Evolutionary conservation across 768 basidiomycete genomes (phyloP).

Genomic region (Leccinum imitatum): DNA sequence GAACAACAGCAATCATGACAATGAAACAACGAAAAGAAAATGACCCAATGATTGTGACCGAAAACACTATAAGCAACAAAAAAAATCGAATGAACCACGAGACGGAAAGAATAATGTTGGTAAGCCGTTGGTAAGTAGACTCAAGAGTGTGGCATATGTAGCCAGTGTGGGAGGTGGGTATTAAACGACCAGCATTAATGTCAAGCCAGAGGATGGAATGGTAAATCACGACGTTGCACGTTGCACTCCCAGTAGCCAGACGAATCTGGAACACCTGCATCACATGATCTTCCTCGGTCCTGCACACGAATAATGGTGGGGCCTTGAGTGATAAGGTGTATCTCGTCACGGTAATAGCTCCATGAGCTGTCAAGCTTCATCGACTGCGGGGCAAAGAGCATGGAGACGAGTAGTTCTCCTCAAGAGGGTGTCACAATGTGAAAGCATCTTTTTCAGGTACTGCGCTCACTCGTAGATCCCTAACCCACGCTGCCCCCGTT

Average conservation of each 20-base stretch:
- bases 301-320: neutral
- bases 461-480: conserved; percentile 25
- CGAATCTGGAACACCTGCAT: neutral
- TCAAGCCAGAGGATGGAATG: conserved; percentile 2
- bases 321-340: neutral
- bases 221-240: neutral
- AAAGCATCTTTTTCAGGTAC: conserved; percentile 3
- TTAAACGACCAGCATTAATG: conserved; percentile 29
- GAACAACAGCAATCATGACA: neutral
- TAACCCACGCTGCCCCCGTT: conserved; percentile 24
- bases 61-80: conserved; percentile 1
- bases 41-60: conserved; percentile 1
- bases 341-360: neutral
- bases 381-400: conserved; percentile 23
- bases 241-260: neutral
- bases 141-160: conserved; percentile 14
- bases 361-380: conserved; percentile 12
- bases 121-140: conserved; percentile 11
- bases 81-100: neutral
- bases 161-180: conserved; percentile 21
- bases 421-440: conserved; percentile 9
- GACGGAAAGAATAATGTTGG: conserved; percentile 3
- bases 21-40: neutral
- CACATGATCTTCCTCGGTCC: neutral
- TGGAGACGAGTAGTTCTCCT: conserved; percentile 24